These are phyloP conservation scores for Forsythia viridissima DNA, from an alignment of 257 asterid genomes.

Conservation along the genomic window DNA sequence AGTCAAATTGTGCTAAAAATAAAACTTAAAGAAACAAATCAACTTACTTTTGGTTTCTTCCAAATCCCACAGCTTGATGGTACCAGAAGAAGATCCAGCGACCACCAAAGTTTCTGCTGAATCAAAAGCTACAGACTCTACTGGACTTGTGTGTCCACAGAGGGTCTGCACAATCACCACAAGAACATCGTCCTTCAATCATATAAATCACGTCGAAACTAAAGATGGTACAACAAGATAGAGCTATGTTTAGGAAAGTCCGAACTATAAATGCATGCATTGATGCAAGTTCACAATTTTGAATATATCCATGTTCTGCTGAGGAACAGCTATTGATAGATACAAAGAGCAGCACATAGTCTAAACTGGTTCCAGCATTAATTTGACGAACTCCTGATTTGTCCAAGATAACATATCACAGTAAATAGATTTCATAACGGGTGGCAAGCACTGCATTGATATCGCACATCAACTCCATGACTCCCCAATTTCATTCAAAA, in stretches of 20 bases:
- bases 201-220: conserved; percentile 16
- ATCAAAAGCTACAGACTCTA: conserved; percentile 93
- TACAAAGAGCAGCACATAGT: neutral
- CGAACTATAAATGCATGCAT: conserved; percentile 11
- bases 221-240: conserved; percentile 8
- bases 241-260: neutral
- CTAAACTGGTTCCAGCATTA: neutral
- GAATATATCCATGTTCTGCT: conserved; percentile 5
- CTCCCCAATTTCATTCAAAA: neutral
- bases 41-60: conserved; percentile 90
- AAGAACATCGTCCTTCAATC: conserved; percentile 25
- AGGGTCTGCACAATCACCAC: conserved; percentile 65
- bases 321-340: neutral
- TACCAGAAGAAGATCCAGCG: conserved; percentile 97
- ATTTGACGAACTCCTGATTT: neutral
- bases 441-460: neutral
- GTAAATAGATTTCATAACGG: neutral
- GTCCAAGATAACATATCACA: neutral
- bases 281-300: conserved; percentile 14
- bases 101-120: conserved; percentile 82
- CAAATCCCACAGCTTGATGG: conserved; percentile 92
- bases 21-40: conserved; percentile 15
- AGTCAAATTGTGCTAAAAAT: neutral
- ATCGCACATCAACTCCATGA: neutral
- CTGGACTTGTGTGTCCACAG: conserved; percentile 86